A percentile compares a stretch with the other conserved stretches of the same genome.
phyloP scores from a whole-genome alignment of 108 stramenopile genomes.

The Cyclotella choctawhatcheeana region DNA sequence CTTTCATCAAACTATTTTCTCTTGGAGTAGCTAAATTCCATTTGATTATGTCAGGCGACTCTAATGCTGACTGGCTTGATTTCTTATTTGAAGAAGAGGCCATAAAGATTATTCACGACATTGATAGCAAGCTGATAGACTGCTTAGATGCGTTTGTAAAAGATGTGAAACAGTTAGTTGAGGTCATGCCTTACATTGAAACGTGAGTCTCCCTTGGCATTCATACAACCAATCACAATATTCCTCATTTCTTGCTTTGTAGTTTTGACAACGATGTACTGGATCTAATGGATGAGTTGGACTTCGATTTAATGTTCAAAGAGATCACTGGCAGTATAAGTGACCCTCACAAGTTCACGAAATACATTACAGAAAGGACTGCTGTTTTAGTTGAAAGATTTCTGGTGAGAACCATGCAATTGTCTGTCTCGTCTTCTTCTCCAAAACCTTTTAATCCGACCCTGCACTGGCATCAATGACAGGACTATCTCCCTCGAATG shows the following conservation, averaged over 20 bases:
- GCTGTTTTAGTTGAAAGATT: slow-evolving; percentile 79
- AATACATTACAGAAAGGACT: slow-evolving; percentile 76
- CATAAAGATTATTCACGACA: slow-evolving; percentile 76
- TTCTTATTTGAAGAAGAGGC: slow-evolving; percentile 83
- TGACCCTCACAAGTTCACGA: slow-evolving; percentile 61
- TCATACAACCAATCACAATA: no score
- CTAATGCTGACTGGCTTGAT: slow-evolving; percentile 81
- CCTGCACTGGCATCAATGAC: background rate
- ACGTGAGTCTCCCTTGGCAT: slow-evolving; percentile 60
- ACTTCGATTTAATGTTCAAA: slow-evolving; percentile 72
- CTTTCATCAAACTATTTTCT: slow-evolving; percentile 79
- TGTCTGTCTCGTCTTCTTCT: background rate
- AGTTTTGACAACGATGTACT: slow-evolving; percentile 89
- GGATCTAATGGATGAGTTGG: slow-evolving; percentile 84
- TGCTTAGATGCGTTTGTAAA: slow-evolving; percentile 72
- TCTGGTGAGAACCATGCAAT: slow-evolving; percentile 62
- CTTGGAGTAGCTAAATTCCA: slow-evolving; percentile 87
- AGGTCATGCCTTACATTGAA: slow-evolving; percentile 81
- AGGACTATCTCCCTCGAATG: slow-evolving; percentile 88
- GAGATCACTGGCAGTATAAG: slow-evolving; percentile 76
- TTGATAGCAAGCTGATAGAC: slow-evolving; percentile 78
- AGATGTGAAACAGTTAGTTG: slow-evolving; percentile 80
- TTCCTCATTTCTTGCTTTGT: background rate
- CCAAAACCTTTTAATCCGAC: background rate
- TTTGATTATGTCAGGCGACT: slow-evolving; percentile 56